Percentiles rank a stretch among this genome's conserved stretches.
Conservation (phyloP, 805 yeast genomes). For the Komagataella pastoris region DNA sequence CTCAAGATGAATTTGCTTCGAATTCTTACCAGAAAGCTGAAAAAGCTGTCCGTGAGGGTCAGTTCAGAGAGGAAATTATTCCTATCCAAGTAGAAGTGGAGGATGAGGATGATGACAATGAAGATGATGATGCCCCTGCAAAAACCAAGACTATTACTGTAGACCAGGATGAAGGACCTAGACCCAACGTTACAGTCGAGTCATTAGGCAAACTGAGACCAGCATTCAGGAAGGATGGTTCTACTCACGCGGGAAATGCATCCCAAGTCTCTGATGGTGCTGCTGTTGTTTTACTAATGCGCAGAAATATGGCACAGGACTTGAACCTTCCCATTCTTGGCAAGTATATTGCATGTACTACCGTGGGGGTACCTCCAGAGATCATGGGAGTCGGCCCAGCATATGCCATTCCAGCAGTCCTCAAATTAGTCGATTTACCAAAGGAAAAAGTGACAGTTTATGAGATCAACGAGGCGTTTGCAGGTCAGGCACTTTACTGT, state of each 20-base stretch:
- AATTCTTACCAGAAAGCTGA: conserved; percentile 77
- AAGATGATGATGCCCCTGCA: conserved; percentile 28
- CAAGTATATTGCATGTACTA: conserved; percentile 64
- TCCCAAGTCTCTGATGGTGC: conserved; percentile 96
- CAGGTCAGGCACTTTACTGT: conserved; percentile 83
- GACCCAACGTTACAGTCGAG: conserved; percentile 72
- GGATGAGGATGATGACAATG: conserved; percentile 42
- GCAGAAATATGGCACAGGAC: conserved; percentile 73
- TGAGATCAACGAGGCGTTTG: conserved; percentile 95
- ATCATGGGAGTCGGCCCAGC: conserved; percentile 97
- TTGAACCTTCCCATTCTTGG: conserved; percentile 63
- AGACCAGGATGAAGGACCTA: conserved; percentile 79
- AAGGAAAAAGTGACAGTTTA: conserved; percentile 58
- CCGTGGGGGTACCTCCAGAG: conserved; percentile 93
- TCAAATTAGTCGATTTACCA: conserved; percentile 35
- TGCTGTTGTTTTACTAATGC: conserved; percentile 74
- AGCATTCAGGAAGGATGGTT: conserved; percentile 74
- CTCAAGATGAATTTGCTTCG: conserved; percentile 87
- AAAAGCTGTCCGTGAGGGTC: conserved; percentile 52
- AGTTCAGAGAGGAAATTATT: conserved; percentile 80
- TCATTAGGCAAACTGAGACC: conserved; percentile 68
- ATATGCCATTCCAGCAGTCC: conserved; percentile 78
- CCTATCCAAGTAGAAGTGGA: conserved; percentile 56
- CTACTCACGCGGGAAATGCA: conserved; percentile 92
- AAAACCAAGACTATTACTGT: conserved; percentile 24